Base-by-base conservation (phyloP, 768 basidiomycete genomes). In the Holtermanniella nyarrowii region DNA sequence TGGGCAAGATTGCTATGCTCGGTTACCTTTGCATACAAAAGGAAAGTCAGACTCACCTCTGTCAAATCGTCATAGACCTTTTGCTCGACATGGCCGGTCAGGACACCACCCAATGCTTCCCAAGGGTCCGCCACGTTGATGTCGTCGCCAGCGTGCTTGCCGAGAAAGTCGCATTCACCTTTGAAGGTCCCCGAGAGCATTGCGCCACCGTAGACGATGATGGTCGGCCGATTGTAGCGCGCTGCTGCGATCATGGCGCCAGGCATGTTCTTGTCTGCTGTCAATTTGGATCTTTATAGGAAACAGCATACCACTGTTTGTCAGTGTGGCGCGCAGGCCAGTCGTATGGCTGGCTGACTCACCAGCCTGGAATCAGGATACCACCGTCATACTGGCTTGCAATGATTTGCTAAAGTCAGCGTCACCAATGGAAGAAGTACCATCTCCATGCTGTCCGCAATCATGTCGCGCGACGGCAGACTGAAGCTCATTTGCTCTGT, bases 201-300 rank as follows among this genome's bases (percentile, higher is more conserved):
- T 2, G 87, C 86, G 3, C 88, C 88, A 14, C 88, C 73, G 66
- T 89, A 90, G 12, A 90, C 78, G 49, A 88, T 83, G 62, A 90
- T 80, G 1, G 88, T 88, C 1, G 88, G 88, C 4, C 87, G 79
- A 65, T 90, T 89, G 73, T 88, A 84, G 47, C 88, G 81, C 37
- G 76, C 84, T 0, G 87, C 87, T 14, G 88, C 88, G 65, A 90
- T 86, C 51, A 88, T 76, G 65, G 83, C 85, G 16, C 86, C 88
- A 7, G 87, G 87, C 88, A 89, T 61, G 58, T 46, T 43, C 26
- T 46, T 52, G 49, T 58, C 53, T 39, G 31, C 26, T 20, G 25
- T 40, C 44, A 40, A 23, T 26, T 7, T 11, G 31, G 26, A n/a
- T 24, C 26, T 22, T 31, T 45, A 22, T 5, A 49, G 14, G 20